Percentiles rank a stretch among this genome's conserved stretches.
These are phyloP conservation scores for Halenospora varia DNA, from an alignment of 495 filamentous ascomycete species.

Conservation along the genomic window DNA sequence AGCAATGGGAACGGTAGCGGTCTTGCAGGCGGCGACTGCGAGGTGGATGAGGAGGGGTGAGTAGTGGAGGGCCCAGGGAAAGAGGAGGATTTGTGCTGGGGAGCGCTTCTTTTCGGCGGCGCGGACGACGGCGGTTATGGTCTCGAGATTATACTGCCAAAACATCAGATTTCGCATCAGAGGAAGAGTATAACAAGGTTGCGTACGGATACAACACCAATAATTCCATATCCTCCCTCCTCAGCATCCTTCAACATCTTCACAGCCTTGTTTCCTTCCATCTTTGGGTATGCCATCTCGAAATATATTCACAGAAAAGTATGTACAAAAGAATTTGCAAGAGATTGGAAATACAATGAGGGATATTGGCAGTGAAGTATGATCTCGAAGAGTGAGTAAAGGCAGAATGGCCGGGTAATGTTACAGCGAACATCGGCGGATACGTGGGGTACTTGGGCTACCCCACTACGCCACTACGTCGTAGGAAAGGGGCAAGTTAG, in stretches of 20 bases:
- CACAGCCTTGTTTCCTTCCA: conserved; percentile 61
- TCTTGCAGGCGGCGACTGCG: conserved; percentile 57
- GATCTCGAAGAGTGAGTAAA: neutral
- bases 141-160: conserved; percentile 70
- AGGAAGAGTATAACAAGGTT: neutral
- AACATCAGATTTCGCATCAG: neutral
- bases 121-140: conserved; percentile 72
- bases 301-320: neutral
- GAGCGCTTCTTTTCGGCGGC: conserved; percentile 72
- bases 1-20: conserved; percentile 64
- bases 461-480: neutral
- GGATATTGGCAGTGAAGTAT: neutral
- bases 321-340: neutral
- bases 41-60: conserved; percentile 54
- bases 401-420: neutral
- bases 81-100: conserved; percentile 78
- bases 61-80: conserved; percentile 74
- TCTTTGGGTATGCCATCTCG: conserved; percentile 20
- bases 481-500: neutral
- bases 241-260: conserved; percentile 65
- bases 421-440: neutral
- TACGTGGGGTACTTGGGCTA: neutral
- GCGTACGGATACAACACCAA: conserved; percentile 63
- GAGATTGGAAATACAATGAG: neutral
- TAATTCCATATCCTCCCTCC: conserved; percentile 62